Evolutionary conservation across 345 rosid genomes (phyloP), one percentile per base, ranked within the genome.

Genomic region (Eucalyptus erythrocorys): DNA sequence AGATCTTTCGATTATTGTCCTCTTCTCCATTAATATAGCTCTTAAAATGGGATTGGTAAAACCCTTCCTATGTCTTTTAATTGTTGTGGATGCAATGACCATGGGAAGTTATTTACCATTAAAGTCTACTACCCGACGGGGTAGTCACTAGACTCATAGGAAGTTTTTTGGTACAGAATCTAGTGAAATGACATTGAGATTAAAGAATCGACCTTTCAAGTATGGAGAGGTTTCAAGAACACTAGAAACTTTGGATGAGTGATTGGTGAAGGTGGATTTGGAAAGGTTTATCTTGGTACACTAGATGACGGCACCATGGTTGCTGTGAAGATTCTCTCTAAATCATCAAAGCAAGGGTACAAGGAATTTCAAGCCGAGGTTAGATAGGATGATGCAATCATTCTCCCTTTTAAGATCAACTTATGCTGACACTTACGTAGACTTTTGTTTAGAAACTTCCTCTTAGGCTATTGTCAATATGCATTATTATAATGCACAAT

Each of bases 291-390:
- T 79, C 87, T 87, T 71, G 93, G 94, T 24, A 66, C 6, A 48
- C 43, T 91, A 42, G 81, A 87, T 68, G 24, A 89, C 55, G 87
- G 91, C 22, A 81, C 80, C 48, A 51, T 40, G 37, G 92, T 91
- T 6, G 94, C 92, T 32, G 90, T 91, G 15, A 92, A 93, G 89
- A 55, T 87, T 47, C 87, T 91, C 19, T 89, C 92, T 53, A 24
- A 48, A 37, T 81, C 88, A 49, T 91, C 93, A 68, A 76, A 30
- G 19, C 91, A 91, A 84, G 94, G 94, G 7, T 85, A 86, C 55
- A 88, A 90, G 80, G 88, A 93, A 68, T 93, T 93, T 66, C 79
- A 88, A 19, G 88, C 92, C 1, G 93, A 91, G 93, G 94, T 91
- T 79, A 61, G 51, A 32, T 5, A 27, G 9, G 37, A 13, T 30